A percentile compares a stretch with the other conserved stretches of the same genome.
These are phyloP conservation scores for Talaromyces sp. DNA, from an alignment of 2,329 filamentous ascomycete species.

Conservation along the genomic window DNA sequence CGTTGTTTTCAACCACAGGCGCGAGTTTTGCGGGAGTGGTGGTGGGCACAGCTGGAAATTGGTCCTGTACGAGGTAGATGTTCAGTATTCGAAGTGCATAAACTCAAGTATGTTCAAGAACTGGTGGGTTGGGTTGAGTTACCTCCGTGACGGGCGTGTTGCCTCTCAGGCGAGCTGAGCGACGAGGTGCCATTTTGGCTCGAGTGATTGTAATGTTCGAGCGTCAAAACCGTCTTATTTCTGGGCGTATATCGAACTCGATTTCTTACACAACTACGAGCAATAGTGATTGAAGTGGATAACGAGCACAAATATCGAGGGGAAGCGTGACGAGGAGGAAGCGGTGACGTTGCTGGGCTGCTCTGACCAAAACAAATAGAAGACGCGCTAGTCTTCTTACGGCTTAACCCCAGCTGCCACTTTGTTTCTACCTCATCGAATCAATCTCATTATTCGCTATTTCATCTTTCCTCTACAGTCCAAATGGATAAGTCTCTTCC, in stretches of 20 bases:
- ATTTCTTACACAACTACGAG: no score
- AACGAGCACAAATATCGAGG: background rate
- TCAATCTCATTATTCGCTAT: background rate
- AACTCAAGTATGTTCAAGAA: background rate
- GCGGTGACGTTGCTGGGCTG: constrained; percentile 15
- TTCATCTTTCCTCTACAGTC: constrained; percentile 31
- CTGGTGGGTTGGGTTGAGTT: constrained; percentile 21
- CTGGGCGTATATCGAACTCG: background rate
- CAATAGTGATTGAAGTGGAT: background rate
- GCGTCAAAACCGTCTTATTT: background rate
- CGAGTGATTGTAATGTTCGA: background rate
- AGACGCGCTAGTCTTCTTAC: constrained; percentile 3
- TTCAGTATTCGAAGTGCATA: background rate
- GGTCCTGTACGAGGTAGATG: constrained; percentile 7
- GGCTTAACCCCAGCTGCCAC: background rate
- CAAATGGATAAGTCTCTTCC: constrained; percentile 54
- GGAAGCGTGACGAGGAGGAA: constrained; percentile 1
- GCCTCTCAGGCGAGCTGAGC: constrained; percentile 41
- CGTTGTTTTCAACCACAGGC: constrained; percentile 48
- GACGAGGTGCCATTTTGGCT: constrained; percentile 36
- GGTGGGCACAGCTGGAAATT: constrained; percentile 15
- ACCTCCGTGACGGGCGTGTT: constrained; percentile 34
- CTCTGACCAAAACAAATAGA: constrained; percentile 18
- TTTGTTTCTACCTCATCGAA: background rate
- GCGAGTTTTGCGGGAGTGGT: constrained; percentile 35